Evolutionary conservation across 2,329 filamentous ascomycete genomes (phyloP).

Genomic region (Curvularia sp.): DNA sequence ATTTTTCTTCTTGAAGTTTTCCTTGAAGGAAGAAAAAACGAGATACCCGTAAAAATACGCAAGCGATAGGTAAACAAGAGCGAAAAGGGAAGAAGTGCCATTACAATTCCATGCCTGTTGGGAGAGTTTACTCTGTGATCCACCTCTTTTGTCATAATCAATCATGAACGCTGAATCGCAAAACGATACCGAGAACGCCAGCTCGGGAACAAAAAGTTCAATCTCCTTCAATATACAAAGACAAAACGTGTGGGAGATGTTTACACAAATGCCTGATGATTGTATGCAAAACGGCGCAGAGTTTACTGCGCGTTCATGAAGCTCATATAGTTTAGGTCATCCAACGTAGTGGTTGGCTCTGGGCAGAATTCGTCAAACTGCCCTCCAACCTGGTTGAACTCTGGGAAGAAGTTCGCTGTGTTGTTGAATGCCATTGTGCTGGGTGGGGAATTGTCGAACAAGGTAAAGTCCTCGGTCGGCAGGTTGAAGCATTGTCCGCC

Average conservation of each 20-base stretch:
- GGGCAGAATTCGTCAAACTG: conserved; percentile 45
- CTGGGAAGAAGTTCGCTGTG: conserved; percentile 48
- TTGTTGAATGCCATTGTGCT: conserved; percentile 34
- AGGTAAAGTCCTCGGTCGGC: conserved; percentile 65
- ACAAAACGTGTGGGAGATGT: conserved; percentile 24
- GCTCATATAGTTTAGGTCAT: conserved; percentile 39
- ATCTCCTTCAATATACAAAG: conserved; percentile 17
- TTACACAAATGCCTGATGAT: conserved; percentile 32
- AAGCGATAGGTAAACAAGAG: conserved; percentile 22
- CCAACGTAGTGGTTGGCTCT: conserved; percentile 40
- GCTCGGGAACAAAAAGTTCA: conserved; percentile 14
- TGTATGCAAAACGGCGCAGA: conserved; percentile 23
- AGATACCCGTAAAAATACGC: conserved; percentile 19
- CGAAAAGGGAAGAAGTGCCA: conserved; percentile 13
- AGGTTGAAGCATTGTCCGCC: conserved; percentile 41
- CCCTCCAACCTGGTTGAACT: conserved; percentile 51
- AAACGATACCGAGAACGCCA: conserved; percentile 26
- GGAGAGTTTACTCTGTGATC: conserved; percentile 11
- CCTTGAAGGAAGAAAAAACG: conserved; percentile 6
- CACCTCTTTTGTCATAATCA: conserved; percentile 25
- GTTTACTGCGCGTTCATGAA: conserved; percentile 33
- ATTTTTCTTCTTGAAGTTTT: conserved; percentile 37
- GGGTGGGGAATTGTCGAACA: conserved; percentile 56
- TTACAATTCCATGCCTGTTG: conserved; percentile 16
- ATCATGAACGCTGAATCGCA: conserved; percentile 25